phyloP scores from a whole-genome alignment of 2,329 filamentous ascomycete species.

The Sporothrix protearum region DNA sequence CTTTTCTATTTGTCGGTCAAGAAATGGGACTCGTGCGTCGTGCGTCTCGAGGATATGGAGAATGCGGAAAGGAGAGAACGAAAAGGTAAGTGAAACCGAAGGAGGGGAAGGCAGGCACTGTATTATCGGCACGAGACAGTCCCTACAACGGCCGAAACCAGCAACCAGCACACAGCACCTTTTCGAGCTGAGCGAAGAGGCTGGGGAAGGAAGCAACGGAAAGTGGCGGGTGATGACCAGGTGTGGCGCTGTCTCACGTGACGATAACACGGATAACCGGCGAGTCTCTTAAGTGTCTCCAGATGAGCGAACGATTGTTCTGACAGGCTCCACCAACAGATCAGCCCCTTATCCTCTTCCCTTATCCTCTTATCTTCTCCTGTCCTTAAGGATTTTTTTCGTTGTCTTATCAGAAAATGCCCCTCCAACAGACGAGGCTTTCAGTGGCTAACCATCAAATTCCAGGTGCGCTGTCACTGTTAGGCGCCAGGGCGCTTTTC shows the following conservation, averaged over 20 bases:
- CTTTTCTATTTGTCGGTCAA: conserved; percentile 19
- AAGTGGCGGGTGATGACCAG: conserved; percentile 11
- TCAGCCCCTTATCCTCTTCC: conserved; percentile 9
- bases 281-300: background rate
- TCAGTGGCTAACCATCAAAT: background rate
- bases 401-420: background rate
- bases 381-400: background rate
- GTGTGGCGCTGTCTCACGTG: conserved; percentile 19
- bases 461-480: background rate
- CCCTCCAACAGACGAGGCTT: conserved; percentile 1
- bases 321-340: background rate
- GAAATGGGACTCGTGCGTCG: conserved; percentile 6
- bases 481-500: background rate
- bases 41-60: conserved; percentile 13
- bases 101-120: conserved; percentile 22
- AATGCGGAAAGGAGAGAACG: background rate
- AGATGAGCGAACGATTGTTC: background rate
- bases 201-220: conserved; percentile 14
- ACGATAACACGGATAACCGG: background rate
- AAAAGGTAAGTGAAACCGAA: background rate
- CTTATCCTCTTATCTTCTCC: conserved; percentile 12
- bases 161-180: background rate
- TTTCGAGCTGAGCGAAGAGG: background rate
- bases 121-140: conserved; percentile 20
- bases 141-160: background rate